A percentile compares a stretch with the other conserved stretches of the same genome.
These are phyloP conservation scores for Schoenoplectus tabernaemontani DNA, from an alignment of 202 grass and related monocot genomes.

Conservation along the genomic window DNA sequence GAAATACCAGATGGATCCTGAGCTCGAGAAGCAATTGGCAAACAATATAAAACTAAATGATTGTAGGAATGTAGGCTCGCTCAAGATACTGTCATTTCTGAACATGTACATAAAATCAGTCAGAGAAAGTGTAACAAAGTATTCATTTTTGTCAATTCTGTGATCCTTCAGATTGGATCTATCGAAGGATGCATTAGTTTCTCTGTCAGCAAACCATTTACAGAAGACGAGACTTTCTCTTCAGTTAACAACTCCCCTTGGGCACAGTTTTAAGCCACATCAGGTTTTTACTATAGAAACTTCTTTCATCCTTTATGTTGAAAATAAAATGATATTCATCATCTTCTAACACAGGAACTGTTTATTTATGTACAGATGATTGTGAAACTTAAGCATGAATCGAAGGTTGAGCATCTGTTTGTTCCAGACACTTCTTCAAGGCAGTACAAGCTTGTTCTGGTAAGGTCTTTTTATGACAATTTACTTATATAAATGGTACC, in stretches of 20 bases:
- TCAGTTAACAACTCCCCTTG: slow-evolving; percentile 68
- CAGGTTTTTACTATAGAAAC: slow-evolving; percentile 41
- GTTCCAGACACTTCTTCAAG: slow-evolving; percentile 54
- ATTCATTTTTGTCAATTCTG: not conserved
- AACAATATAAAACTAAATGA: not conserved
- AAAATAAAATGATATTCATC: slow-evolving; percentile 4
- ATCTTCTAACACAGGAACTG: slow-evolving; percentile 29
- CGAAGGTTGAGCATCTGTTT: slow-evolving; percentile 88
- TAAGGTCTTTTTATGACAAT: slow-evolving; percentile 33
- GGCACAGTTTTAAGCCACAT: slow-evolving; percentile 79
- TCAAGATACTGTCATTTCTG: not conserved
- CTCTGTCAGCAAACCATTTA: slow-evolving; percentile 80
- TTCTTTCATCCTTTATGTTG: not conserved
- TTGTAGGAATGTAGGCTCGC: not conserved
- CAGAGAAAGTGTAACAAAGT: not conserved
- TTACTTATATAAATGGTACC: not conserved
- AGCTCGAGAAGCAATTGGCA: too few species aligned
- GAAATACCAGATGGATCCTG: not conserved
- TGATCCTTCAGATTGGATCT: slow-evolving; percentile 78
- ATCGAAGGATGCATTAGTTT: slow-evolving; percentile 41
- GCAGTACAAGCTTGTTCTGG: slow-evolving; percentile 86
- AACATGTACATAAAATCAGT: not conserved
- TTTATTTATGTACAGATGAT: slow-evolving; percentile 48
- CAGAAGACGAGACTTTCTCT: slow-evolving; percentile 76
- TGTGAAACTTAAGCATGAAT: slow-evolving; percentile 89